A percentile compares a stretch with the other conserved stretches of the same genome.
phyloP scores from a whole-genome alignment of 805 yeast species.

The Vanderwaltozyma tropicalis region DNA sequence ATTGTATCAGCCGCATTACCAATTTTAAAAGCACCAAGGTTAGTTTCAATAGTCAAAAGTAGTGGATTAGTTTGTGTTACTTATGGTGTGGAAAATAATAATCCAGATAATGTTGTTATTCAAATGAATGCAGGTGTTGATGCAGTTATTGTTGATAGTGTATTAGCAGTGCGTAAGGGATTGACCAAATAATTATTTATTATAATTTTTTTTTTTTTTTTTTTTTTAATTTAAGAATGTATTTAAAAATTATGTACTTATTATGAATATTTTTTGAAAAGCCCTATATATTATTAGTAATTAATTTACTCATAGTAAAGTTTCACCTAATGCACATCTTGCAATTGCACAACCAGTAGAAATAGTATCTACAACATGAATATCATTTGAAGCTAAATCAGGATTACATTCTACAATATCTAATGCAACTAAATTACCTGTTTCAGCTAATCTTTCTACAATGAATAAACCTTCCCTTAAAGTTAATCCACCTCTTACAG shows the following conservation, averaged over 20 bases:
- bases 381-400: constrained; percentile 64
- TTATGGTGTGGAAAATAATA: constrained; percentile 76
- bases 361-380: constrained; percentile 73
- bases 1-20: constrained; percentile 85
- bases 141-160: constrained; percentile 96
- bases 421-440: constrained; percentile 78
- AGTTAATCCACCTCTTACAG: constrained; percentile 92
- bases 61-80: constrained; percentile 89
- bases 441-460: constrained; percentile 83
- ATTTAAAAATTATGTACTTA: neutral
- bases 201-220: neutral
- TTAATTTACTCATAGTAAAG: constrained; percentile 32
- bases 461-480: constrained; percentile 88
- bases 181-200: constrained; percentile 29
- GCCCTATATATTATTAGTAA: neutral
- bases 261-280: neutral
- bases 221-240: neutral
- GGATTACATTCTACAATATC: constrained; percentile 96
- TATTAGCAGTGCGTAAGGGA: constrained; percentile 83
- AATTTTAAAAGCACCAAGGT: constrained; percentile 77
- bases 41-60: constrained; percentile 83
- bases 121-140: constrained; percentile 94
- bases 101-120: constrained; percentile 69
- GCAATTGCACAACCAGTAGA: constrained; percentile 85
- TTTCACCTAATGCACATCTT: constrained; percentile 90